These are phyloP conservation scores for Metschnikowia peoriensis DNA, from an alignment of 805 yeast species.

Conservation along the genomic window DNA sequence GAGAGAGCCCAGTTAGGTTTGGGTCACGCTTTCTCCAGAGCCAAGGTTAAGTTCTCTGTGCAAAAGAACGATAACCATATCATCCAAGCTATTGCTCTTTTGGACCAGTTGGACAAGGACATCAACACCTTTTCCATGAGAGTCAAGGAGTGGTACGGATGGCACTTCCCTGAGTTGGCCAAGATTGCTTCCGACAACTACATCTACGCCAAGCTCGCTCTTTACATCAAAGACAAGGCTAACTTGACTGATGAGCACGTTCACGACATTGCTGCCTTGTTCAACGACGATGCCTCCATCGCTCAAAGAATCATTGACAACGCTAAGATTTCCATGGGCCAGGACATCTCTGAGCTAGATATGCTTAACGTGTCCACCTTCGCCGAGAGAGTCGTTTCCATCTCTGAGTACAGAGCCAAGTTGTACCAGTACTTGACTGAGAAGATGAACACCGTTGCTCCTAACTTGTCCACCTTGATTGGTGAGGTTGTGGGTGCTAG, in stretches of 20 bases:
- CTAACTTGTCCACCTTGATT: constrained; percentile 72
- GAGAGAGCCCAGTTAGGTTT: constrained; percentile 98
- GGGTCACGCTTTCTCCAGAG: constrained; percentile 98
- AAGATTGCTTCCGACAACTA: constrained; percentile 88
- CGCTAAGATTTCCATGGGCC: constrained; percentile 98
- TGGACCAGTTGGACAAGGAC: constrained; percentile 97
- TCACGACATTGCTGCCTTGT: constrained; percentile 88
- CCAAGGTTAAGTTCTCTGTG: constrained; percentile 97
- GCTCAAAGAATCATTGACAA: constrained; percentile 92
- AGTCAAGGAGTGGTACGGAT: constrained; percentile 97
- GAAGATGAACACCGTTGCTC: constrained; percentile 97
- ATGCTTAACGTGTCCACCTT: constrained; percentile 88
- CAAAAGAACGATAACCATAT: constrained; percentile 99
- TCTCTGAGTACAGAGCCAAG: constrained; percentile 85
- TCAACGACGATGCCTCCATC: constrained; percentile 84
- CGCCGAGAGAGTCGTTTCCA: constrained; percentile 89
- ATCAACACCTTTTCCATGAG: constrained; percentile 97
- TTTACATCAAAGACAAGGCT: constrained; percentile 83
- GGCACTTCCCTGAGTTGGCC: constrained; percentile 98
- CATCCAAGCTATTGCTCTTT: constrained; percentile 95
- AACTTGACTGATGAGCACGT: constrained; percentile 87
- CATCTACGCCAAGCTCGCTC: constrained; percentile 76
- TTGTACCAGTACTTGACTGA: constrained; percentile 85
- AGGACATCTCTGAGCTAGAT: constrained; percentile 92
- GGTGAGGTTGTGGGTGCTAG: constrained; percentile 99